Base-by-base conservation (phyloP, 768 basidiomycete species). In the Coprinellus aureogranulatus region DNA sequence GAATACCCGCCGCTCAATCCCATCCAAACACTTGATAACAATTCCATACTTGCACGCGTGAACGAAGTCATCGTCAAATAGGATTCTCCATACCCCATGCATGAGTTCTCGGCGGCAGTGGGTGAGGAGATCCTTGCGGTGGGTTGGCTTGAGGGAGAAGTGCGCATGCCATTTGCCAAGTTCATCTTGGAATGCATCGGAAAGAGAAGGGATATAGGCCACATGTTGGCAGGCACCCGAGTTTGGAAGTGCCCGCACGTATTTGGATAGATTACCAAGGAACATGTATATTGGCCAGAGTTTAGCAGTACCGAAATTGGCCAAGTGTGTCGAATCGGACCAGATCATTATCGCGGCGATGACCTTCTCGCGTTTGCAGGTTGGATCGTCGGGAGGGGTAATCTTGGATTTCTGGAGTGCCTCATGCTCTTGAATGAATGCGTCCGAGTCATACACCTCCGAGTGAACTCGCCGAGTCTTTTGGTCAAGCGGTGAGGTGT, bases 361-460 rank as follows among this genome's bases (percentile, higher is more conserved):
- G 18, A 62, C 44, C 46, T 47, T 47, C 23, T 47, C 45, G 14
- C 45, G 45, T 25, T 25, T 47, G 20, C 45, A 47, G 1, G 64
- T 46, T 2, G 61, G 63, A 1, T 74, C 67, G 20, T 64, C 49
- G 3, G 65, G 65, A 6, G 64, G 66, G 18, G 62, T n/a, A n/a
- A n/a, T 22, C 18, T 50, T 59, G 1, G 63, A 55, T 25, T 23
- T 9, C 62, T 59, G 5, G 10, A 77, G 40, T 2, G 63, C 20
- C 3, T 72, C 60, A 34, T 75, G 67, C 28, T 66, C 74, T 0
- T 64, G 49, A 8, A 70, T 47, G 49, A 66, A 73, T 0, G 67
- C 70, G 54, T 77, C 71, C 0, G 69, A 72, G 1, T 61, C 69
- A 42, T 72, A 75, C 1, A 75, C 11, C 45, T 78, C 72, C 1